Percentiles rank a stretch among this genome's conserved stretches.
These are phyloP conservation scores for Chimonanthus salicifolius DNA, from an alignment of 164 flowering plant species.

Conservation along the genomic window DNA sequence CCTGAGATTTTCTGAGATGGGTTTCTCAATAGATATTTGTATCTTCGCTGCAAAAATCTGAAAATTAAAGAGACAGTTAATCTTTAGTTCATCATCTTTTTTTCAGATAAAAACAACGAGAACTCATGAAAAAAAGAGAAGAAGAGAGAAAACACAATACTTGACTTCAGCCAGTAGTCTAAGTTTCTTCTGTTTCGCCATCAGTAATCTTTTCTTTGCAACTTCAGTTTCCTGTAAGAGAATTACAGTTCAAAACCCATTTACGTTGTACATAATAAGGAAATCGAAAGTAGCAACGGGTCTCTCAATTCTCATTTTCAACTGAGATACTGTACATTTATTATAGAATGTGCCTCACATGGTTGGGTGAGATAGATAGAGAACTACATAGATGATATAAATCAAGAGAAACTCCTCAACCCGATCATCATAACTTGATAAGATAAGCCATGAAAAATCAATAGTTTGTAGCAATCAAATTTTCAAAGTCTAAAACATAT, in stretches of 20 bases:
- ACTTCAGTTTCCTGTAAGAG: conserved; percentile 53
- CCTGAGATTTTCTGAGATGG: conserved; percentile 15
- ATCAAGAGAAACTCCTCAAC: too few species aligned
- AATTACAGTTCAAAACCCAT: background rate
- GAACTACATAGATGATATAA: too few species aligned
- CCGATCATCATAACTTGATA: too few species aligned
- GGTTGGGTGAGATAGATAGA: too few species aligned
- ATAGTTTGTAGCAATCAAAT: too few species aligned
- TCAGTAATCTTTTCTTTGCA: conserved; percentile 37
- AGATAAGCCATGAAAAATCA: too few species aligned
- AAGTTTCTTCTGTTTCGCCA: conserved; percentile 34
- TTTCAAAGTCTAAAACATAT: too few species aligned
- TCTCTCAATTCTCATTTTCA: too few species aligned
- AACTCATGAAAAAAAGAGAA: background rate
- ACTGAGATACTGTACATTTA: too few species aligned
- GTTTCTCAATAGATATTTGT: conserved; percentile 31
- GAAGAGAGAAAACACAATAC: conserved; percentile 26
- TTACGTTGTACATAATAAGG: background rate
- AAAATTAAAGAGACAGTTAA: background rate
- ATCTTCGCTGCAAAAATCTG: conserved; percentile 58
- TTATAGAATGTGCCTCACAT: too few species aligned
- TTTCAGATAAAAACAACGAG: background rate
- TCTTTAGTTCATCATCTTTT: background rate
- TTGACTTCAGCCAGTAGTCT: conserved; percentile 67
- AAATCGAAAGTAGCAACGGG: too few species aligned